A percentile compares a stretch with the other conserved stretches of the same genome.
phyloP scores from a whole-genome alignment of 2,329 filamentous ascomycete genomes.

The Fusarium sacchari region DNA sequence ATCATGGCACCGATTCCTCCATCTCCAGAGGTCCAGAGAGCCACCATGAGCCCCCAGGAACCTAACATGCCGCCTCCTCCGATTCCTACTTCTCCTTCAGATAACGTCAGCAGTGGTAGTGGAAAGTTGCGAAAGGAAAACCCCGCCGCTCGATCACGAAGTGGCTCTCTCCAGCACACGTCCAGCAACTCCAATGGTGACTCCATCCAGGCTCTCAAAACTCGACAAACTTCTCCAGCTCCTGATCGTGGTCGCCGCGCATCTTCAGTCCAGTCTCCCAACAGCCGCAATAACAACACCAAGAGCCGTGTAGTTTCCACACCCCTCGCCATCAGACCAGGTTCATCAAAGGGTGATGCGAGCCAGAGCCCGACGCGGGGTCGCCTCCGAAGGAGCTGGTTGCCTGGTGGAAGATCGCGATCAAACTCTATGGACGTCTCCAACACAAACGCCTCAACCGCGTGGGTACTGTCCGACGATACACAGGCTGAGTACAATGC shows the following conservation, averaged over 20 bases:
- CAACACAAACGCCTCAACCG: slow-evolving; percentile 43
- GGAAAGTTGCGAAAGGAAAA: slow-evolving; percentile 49
- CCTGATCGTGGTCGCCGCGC: slow-evolving; percentile 57
- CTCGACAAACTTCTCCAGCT: slow-evolving; percentile 47
- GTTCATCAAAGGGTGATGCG: slow-evolving; percentile 43
- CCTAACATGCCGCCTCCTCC: slow-evolving; percentile 28
- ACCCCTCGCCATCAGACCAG: slow-evolving; percentile 44
- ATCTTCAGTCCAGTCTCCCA: slow-evolving; percentile 58
- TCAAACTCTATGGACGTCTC: slow-evolving; percentile 57
- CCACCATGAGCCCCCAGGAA: slow-evolving; percentile 37
- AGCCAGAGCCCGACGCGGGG: slow-evolving; percentile 58
- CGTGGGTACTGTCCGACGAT: slow-evolving; percentile 67
- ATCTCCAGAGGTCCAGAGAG: slow-evolving; percentile 42
- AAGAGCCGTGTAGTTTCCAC: slow-evolving; percentile 48
- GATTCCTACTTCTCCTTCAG: slow-evolving; percentile 25
- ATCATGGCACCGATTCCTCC: slow-evolving; percentile 46
- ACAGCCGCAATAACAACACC: slow-evolving; percentile 40
- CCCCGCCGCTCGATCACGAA: slow-evolving; percentile 45
- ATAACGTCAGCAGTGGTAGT: slow-evolving; percentile 28
- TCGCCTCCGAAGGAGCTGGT: slow-evolving; percentile 64
- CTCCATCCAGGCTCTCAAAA: slow-evolving; percentile 37
- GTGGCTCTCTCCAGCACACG: slow-evolving; percentile 47
- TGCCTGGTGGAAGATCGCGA: slow-evolving; percentile 62
- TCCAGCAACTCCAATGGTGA: slow-evolving; percentile 15
- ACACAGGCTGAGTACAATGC: slow-evolving; percentile 66